Evolutionary conservation across 352 stramenopile species (phyloP).

Genomic region (Pythium rhizo-oryzae): DNA sequence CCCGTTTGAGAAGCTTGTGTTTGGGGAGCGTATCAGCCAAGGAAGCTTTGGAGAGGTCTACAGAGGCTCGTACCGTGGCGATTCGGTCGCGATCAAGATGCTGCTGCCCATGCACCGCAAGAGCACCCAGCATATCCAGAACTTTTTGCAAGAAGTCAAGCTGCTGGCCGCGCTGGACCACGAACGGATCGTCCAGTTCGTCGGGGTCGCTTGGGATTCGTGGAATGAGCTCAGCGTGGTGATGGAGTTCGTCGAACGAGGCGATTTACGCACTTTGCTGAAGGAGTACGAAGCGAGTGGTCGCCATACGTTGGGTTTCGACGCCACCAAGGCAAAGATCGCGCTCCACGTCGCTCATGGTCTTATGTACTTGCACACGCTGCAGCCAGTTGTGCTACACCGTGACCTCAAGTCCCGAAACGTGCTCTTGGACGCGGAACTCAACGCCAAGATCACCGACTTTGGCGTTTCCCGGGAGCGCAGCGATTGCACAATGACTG

Average conservation of each 20-base stretch:
- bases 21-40: constrained; percentile 40
- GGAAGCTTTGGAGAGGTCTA: constrained; percentile 55
- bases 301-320: not conserved
- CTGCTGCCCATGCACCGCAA: constrained; percentile 46
- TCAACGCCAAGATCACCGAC: constrained; percentile 39
- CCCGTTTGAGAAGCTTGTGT: constrained; percentile 43
- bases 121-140: constrained; percentile 48
- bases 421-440: constrained; percentile 21
- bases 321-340: constrained; percentile 30
- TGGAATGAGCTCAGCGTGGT: constrained; percentile 23
- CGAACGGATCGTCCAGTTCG: constrained; percentile 59
- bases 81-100: constrained; percentile 59
- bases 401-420: constrained; percentile 30
- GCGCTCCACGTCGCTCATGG: not conserved
- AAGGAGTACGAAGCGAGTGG: constrained; percentile 34
- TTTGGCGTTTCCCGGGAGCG: constrained; percentile 31
- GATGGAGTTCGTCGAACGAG: constrained; percentile 30
- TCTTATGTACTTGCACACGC: constrained; percentile 9
- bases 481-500: constrained; percentile 17
- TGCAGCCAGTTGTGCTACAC: not conserved
- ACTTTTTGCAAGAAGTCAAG: constrained; percentile 52
- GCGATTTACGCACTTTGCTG: constrained; percentile 36
- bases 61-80: constrained; percentile 37
- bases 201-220: constrained; percentile 63
- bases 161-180: constrained; percentile 61